Conservation (phyloP, 2,329 filamentous ascomycete species). For the Epicoccum sorghinum region DNA sequence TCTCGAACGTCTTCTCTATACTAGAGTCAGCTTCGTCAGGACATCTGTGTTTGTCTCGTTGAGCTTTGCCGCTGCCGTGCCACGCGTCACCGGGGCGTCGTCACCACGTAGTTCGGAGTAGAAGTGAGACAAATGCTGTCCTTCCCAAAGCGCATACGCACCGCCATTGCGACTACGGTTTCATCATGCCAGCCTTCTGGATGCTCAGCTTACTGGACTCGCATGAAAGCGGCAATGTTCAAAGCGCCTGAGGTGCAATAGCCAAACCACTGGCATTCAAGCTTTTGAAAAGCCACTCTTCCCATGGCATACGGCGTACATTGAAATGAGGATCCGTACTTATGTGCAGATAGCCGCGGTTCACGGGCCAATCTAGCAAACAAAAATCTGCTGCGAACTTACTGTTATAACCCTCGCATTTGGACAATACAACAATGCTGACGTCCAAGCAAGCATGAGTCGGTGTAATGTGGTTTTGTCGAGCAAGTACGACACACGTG, state of each 20-base stretch:
- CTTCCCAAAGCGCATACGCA: slow-evolving; percentile 5
- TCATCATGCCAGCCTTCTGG: not conserved
- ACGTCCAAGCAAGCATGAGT: slow-evolving; percentile 8
- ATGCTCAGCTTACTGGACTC: not conserved
- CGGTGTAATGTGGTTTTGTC: not conserved
- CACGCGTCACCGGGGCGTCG: slow-evolving; percentile 5
- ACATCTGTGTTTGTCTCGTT: not conserved
- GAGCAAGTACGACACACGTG: not conserved
- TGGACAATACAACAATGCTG: not conserved
- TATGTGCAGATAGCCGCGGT: too few species aligned
- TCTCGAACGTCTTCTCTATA: not conserved
- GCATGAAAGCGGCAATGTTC: too few species aligned
- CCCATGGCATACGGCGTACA: not conserved
- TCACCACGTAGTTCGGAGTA: slow-evolving; percentile 1
- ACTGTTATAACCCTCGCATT: too few species aligned
- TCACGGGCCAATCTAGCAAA: too few species aligned
- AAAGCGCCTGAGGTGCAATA: too few species aligned
- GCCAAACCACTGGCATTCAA: not conserved
- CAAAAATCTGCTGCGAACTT: not conserved
- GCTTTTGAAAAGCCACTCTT: not conserved
- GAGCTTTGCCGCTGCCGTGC: slow-evolving; percentile 4
- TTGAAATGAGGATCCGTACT: not conserved
- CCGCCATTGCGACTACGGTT: not conserved
- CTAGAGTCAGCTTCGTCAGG: too few species aligned
- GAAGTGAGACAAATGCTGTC: slow-evolving; percentile 11